Base-by-base conservation (phyloP, 495 filamentous ascomycete genomes). In the Penicillium goetzii region DNA sequence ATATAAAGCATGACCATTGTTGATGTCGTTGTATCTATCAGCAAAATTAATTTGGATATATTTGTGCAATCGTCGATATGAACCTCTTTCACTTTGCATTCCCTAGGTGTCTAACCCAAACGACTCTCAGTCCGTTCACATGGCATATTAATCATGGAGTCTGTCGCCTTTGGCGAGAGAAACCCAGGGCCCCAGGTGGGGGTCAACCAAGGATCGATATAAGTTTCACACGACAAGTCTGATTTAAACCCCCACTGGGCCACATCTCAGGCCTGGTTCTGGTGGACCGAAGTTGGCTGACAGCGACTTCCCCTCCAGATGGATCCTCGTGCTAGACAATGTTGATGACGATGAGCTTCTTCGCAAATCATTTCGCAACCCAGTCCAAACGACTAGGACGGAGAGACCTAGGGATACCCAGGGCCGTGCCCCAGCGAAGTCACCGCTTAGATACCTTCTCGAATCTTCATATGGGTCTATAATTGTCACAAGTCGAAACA, bases 401-500 rank as follows among this genome's bases (percentile, higher is more conserved):
- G 41, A 50, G 19, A 23, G 7, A n/a, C 71, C 38, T 61, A 62
- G 30, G 28, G 57, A 78, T 60, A 76, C 2, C 25, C 17, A 33
- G 32, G 3, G 4, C 36, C 11, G 15, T 11, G 17, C 6, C 19
- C 12, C 11, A 3, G 2, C 2, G 6, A 19, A 28, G 28, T 30
- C 60, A 30, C 26, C 53, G 15, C 54, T 30, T 11, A 10, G 26
- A 11, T 56, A 56, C 19, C 28, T 55, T 9, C 49, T 56, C 40
- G n/a, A 51, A 28, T 26, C 12, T 23, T 21, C 19, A 0, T 28
- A 19, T 1, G 61, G 61, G 6, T 59, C 38, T 4, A 63, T 76
- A 62, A 28, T 84, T 9, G 67, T 83, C 38, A 83, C 78, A 28
- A 75, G 69, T 30, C 73, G 78, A 25, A 77, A 54, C 54, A 62